Evolutionary conservation across 257 asterid genomes (phyloP).

Genomic region (Thymus quinquecostatus): DNA sequence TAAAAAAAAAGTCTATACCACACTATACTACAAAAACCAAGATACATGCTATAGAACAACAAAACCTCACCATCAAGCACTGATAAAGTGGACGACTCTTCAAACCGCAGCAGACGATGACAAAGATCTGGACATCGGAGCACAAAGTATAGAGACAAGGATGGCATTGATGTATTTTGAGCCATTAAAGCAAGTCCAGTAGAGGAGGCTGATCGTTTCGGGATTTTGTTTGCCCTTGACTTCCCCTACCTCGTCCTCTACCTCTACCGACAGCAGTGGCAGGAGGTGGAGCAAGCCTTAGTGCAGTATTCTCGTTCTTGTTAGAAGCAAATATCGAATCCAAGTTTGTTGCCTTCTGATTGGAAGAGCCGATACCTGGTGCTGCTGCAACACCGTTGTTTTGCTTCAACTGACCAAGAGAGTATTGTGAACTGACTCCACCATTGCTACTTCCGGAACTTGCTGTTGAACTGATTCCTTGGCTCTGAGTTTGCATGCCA

Average conservation of each 20-base stretch:
- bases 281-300: slow-evolving; percentile 97
- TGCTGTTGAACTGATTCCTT: slow-evolving; percentile 48
- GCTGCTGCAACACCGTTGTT: slow-evolving; percentile 51
- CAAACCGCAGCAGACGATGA: slow-evolving; percentile 29
- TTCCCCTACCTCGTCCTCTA: slow-evolving; percentile 90
- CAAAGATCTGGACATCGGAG: slow-evolving; percentile 35
- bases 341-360: slow-evolving; percentile 59
- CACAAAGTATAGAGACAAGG: slow-evolving; percentile 19
- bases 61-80: slow-evolving; percentile 38
- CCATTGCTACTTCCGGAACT: slow-evolving; percentile 39
- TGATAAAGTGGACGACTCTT: slow-evolving; percentile 25
- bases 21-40: slow-evolving; percentile 46
- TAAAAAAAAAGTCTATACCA: slow-evolving; percentile 30
- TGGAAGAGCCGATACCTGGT: slow-evolving; percentile 41
- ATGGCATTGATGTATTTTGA: neutral
- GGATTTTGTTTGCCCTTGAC: slow-evolving; percentile 58
- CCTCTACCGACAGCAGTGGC: slow-evolving; percentile 77
- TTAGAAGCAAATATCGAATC: slow-evolving; percentile 76
- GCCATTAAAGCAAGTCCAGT: slow-evolving; percentile 74
- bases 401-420: slow-evolving; percentile 69
- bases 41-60: slow-evolving; percentile 39
- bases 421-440: slow-evolving; percentile 47
- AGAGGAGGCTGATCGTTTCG: slow-evolving; percentile 67
- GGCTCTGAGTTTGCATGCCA: slow-evolving; percentile 54
- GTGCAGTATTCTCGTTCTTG: slow-evolving; percentile 72